These are phyloP conservation scores for Harrya chromipes DNA, from an alignment of 768 basidiomycete species.

Conservation along the genomic window DNA sequence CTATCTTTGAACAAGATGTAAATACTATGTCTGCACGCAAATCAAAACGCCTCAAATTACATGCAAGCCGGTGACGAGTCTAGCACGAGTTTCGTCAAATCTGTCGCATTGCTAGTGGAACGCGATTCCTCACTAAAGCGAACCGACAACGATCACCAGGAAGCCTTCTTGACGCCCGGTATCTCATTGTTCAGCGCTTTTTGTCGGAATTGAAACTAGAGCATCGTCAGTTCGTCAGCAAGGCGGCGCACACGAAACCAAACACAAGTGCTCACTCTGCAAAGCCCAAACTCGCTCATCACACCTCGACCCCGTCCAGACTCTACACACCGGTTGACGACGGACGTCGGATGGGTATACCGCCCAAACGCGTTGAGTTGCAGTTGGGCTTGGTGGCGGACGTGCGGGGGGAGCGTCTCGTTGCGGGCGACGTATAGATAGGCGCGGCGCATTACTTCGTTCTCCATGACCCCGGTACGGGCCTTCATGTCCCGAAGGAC, in stretches of 20 bases:
- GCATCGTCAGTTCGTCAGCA: neutral
- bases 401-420: constrained; percentile 78
- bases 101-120: neutral
- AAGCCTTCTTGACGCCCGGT: constrained; percentile 86
- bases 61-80: no score
- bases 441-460: constrained; percentile 83
- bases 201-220: constrained; percentile 79
- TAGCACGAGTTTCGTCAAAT: neutral
- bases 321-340: constrained; percentile 86
- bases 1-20: neutral
- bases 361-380: constrained; percentile 86
- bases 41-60: neutral
- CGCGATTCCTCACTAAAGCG: neutral
- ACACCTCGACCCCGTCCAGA: constrained; percentile 86
- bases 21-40: constrained; percentile 11
- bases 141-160: constrained; percentile 57
- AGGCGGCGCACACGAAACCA: neutral
- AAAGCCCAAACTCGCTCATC: constrained; percentile 85
- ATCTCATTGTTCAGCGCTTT: constrained; percentile 81
- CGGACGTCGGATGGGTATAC: constrained; percentile 79
- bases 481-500: constrained; percentile 79
- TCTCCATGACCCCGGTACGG: constrained; percentile 62
- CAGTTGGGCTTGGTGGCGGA: constrained; percentile 92
- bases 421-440: constrained; percentile 95
- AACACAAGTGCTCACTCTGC: constrained; percentile 50